Percentiles rank a stretch among this genome's conserved stretches.
phyloP scores from a whole-genome alignment of 768 basidiomycete genomes.

The Phylloporus sp. region DNA sequence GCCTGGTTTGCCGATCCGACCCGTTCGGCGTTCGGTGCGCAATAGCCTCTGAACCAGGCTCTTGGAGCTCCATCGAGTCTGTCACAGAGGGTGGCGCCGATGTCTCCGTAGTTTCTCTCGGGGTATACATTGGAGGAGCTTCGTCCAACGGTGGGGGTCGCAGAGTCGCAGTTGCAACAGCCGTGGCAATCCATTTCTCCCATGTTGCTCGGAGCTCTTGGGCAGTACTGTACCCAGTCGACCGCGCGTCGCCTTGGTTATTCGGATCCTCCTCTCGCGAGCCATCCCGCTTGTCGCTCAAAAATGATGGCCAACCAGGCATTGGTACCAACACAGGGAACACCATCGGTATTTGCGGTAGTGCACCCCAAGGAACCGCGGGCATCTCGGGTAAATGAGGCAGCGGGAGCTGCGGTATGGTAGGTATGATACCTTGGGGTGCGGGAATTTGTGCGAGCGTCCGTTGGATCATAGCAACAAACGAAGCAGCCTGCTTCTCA shows the following conservation, averaged over 20 bases:
- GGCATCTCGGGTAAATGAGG: conserved; percentile 68
- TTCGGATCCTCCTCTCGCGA: conserved; percentile 24
- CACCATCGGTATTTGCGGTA: conserved; percentile 68
- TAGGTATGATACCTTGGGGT: conserved; percentile 53
- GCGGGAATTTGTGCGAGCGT: conserved; percentile 58
- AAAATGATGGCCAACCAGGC: conserved; percentile 60
- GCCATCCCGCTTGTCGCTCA: conserved; percentile 45
- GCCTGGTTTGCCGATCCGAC: conserved; percentile 35
- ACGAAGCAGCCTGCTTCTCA: conserved; percentile 40
- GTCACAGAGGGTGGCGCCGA: not conserved
- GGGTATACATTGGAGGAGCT: conserved; percentile 72
- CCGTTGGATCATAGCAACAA: conserved; percentile 72
- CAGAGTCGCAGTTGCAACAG: conserved; percentile 43
- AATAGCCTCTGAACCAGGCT: conserved; percentile 9
- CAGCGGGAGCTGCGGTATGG: conserved; percentile 43
- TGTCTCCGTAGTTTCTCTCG: conserved; percentile 38
- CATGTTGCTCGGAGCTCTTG: conserved; percentile 66
- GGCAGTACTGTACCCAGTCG: conserved; percentile 41
- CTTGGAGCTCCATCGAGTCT: conserved; percentile 3
- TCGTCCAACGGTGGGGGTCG: conserved; percentile 42
- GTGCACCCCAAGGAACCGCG: conserved; percentile 52
- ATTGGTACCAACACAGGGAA: conserved; percentile 76
- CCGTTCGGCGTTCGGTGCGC: conserved; percentile 20
- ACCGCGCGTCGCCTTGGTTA: conserved; percentile 31
- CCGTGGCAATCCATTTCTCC: conserved; percentile 71